A percentile compares a stretch with the other conserved stretches of the same genome.
Evolutionary conservation across 2,329 filamentous ascomycete genomes (phyloP).

Genomic region (Fusarium chaquense): DNA sequence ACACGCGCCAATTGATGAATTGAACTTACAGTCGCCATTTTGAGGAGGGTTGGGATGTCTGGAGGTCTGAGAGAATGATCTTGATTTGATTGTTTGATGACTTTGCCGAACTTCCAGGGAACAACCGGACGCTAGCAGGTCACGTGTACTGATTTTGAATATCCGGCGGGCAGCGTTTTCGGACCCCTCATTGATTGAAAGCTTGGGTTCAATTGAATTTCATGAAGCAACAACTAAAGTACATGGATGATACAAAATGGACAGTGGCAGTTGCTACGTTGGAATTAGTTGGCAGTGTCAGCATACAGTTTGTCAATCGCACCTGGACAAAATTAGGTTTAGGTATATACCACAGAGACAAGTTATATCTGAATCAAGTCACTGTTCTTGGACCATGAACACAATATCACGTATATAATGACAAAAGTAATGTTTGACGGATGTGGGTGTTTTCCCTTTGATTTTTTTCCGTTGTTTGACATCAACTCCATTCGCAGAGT

Average conservation of each 20-base stretch:
- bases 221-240: neutral
- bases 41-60: constrained; percentile 63
- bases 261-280: neutral
- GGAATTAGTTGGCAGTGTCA: neutral
- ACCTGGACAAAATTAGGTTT: neutral
- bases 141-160: constrained; percentile 50
- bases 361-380: neutral
- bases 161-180: constrained; percentile 33
- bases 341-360: neutral
- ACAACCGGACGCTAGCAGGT: constrained; percentile 46
- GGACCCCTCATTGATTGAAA: constrained; percentile 43
- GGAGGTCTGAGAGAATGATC: constrained; percentile 64
- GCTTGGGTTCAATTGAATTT: neutral
- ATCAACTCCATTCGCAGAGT: constrained; percentile 47
- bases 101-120: constrained; percentile 60
- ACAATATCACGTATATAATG: constrained; percentile 4
- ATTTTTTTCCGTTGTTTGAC: constrained; percentile 47
- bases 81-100: constrained; percentile 58
- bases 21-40: constrained; percentile 77
- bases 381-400: neutral
- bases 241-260: neutral
- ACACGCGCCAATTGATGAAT: constrained; percentile 48
- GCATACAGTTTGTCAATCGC: neutral
- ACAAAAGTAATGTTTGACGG: constrained; percentile 19
- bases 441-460: constrained; percentile 40